Conservation (phyloP, 2,329 filamentous ascomycete genomes). For the Dryadomyces sulphureus region DNA sequence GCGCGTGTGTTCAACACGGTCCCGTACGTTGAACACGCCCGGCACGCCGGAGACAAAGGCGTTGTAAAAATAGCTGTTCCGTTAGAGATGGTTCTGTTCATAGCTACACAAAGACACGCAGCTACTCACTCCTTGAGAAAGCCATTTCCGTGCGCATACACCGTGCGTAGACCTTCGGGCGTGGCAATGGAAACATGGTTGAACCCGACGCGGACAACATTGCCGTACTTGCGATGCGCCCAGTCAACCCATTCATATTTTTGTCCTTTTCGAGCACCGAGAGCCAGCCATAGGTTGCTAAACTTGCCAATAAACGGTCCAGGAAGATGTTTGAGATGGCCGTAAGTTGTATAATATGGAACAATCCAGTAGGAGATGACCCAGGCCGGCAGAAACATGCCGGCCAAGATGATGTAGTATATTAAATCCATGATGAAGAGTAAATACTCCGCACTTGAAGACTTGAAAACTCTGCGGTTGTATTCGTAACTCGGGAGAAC, state of each 20-base stretch:
- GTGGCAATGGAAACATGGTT: slow-evolving; percentile 9
- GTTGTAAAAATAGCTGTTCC: slow-evolving; percentile 6
- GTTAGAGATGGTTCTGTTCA: neutral
- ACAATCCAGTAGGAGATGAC: slow-evolving; percentile 7
- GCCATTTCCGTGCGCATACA: slow-evolving; percentile 10
- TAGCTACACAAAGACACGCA: no score
- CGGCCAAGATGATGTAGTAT: slow-evolving; percentile 5
- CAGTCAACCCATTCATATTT: slow-evolving; percentile 8
- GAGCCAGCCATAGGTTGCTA: slow-evolving; percentile 8
- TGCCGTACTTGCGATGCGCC: slow-evolving; percentile 8
- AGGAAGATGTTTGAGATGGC: slow-evolving; percentile 6
- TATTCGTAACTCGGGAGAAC: no score
- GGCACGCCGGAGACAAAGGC: slow-evolving; percentile 9
- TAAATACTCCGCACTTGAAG: no score
- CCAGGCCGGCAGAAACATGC: slow-evolving; percentile 4
- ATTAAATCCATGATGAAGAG: slow-evolving; percentile 3
- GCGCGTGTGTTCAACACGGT: slow-evolving; percentile 50
- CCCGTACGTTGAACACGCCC: slow-evolving; percentile 50
- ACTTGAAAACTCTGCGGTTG: no score
- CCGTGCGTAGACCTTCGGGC: slow-evolving; percentile 5
- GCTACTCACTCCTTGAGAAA: slow-evolving; percentile 8
- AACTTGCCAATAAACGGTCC: slow-evolving; percentile 8
- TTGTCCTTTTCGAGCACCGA: slow-evolving; percentile 4
- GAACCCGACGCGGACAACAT: slow-evolving; percentile 8
- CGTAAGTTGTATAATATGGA: slow-evolving; percentile 8